Percentiles rank a stretch among this genome's conserved stretches.
Conservation (phyloP, 176 grass and related monocot species). For the Bolboschoenus planiculmis region DNA sequence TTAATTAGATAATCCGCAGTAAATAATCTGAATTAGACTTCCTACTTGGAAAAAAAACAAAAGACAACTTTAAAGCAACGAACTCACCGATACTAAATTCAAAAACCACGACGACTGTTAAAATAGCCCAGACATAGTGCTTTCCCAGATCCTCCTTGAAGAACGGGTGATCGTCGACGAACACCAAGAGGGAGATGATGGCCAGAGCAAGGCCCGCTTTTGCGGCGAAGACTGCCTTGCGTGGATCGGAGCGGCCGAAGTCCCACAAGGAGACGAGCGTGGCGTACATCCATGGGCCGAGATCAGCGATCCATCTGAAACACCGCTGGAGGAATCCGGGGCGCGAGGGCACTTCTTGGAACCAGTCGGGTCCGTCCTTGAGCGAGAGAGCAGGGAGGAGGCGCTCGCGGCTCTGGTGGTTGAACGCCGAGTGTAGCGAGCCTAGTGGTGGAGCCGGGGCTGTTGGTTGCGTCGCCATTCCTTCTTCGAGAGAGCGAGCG, state of each 20-base stretch:
- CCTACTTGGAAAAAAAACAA: neutral
- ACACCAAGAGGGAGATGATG: slow-evolving; percentile 67
- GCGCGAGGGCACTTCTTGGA: neutral
- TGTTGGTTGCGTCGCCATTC: slow-evolving; percentile 24
- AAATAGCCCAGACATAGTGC: slow-evolving; percentile 93
- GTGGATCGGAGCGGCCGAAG: slow-evolving; percentile 53
- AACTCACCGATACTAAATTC: slow-evolving; percentile 82
- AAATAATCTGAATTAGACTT: neutral
- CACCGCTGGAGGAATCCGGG: neutral
- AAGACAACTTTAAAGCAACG: slow-evolving; percentile 4
- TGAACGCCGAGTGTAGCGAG: slow-evolving; percentile 28
- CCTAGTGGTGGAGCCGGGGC: slow-evolving; percentile 21
- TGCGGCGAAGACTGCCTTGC: slow-evolving; percentile 65
- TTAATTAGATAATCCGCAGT: neutral
- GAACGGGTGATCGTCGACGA: slow-evolving; percentile 52
- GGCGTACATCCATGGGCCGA: slow-evolving; percentile 1
- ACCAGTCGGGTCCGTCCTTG: neutral
- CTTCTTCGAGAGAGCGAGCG: neutral
- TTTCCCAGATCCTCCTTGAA: slow-evolving; percentile 44
- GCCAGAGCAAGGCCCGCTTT: slow-evolving; percentile 59
- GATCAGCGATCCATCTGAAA: slow-evolving; percentile 7
- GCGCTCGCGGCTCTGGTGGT: slow-evolving; percentile 30
- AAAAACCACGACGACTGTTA: slow-evolving; percentile 90
- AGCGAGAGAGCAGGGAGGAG: neutral
- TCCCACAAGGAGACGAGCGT: slow-evolving; percentile 31